Conservation (phyloP, 108 stramenopile genomes). For the Mediolabrus comicus region DNA sequence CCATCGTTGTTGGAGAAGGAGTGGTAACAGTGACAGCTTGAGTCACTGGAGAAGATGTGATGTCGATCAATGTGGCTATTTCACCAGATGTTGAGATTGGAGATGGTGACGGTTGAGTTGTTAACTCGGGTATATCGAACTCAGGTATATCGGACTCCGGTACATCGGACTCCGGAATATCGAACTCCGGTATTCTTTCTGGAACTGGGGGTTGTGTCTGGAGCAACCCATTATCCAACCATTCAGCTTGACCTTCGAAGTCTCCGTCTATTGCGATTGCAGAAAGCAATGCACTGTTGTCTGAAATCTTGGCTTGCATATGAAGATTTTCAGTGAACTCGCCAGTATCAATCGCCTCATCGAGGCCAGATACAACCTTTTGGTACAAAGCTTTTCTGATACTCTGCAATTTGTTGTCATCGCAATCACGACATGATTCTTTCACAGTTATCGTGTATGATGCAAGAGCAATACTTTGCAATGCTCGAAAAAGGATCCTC, state of each 20-base stretch:
- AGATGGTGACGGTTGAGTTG: not conserved
- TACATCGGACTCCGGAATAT: not conserved
- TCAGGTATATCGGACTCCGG: not conserved
- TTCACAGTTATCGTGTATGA: not conserved
- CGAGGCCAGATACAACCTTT: not conserved
- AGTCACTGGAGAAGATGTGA: not conserved
- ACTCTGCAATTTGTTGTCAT: not conserved
- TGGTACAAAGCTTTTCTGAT: not conserved
- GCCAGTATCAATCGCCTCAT: not conserved
- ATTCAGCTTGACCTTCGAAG: not conserved
- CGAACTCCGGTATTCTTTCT: too few species aligned
- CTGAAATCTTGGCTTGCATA: not conserved
- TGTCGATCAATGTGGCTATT: too few species aligned
- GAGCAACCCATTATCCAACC: too few species aligned
- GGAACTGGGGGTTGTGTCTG: not conserved
- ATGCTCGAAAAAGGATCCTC: not conserved
- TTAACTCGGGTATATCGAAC: not conserved
- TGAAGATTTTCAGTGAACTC: slow-evolving; percentile 2
- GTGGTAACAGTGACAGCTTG: not conserved
- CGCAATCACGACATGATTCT: not conserved
- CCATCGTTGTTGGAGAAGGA: not conserved
- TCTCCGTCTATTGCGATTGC: not conserved
- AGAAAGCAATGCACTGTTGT: not conserved
- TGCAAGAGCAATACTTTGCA: not conserved
- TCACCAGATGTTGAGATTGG: too few species aligned